phyloP scores from a whole-genome alignment of 768 basidiomycete species.

The Naganishia antarctica region DNA sequence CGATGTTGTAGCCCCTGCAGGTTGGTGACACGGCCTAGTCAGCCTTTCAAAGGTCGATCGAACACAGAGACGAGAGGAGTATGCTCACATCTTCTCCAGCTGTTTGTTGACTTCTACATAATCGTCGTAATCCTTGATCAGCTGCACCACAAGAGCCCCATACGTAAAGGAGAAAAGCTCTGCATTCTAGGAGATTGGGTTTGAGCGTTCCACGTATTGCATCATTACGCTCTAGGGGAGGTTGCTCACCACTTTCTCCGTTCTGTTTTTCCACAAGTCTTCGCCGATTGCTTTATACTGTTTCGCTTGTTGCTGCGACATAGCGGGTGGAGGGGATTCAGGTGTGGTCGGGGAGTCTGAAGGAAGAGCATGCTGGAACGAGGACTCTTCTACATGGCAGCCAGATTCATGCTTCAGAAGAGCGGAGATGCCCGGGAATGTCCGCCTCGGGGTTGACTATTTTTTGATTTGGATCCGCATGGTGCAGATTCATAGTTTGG shows the following conservation, averaged over 20 bases:
- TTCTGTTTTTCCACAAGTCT: slow-evolving; percentile 88
- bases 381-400: too few species aligned
- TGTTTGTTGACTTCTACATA: slow-evolving; percentile 81
- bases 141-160: slow-evolving; percentile 93
- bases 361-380: too few species aligned
- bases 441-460: not conserved
- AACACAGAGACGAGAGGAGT: not conserved
- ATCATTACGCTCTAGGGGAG: too few species aligned
- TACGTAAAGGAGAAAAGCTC: slow-evolving; percentile 96
- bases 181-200: slow-evolving; percentile 64
- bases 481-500: not conserved
- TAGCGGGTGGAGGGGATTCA: not conserved
- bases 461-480: slow-evolving; percentile 12
- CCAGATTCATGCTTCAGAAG: too few species aligned
- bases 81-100: slow-evolving; percentile 72
- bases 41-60: not conserved
- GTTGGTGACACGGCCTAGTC: not conserved
- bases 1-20: slow-evolving; percentile 96
- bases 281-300: slow-evolving; percentile 57
- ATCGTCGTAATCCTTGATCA: slow-evolving; percentile 98
- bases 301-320: slow-evolving; percentile 33
- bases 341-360: too few species aligned
- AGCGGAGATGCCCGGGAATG: not conserved
- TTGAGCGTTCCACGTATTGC: too few species aligned
- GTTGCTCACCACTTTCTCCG: slow-evolving; percentile 94